Percentiles rank a stretch among this genome's conserved stretches.
Evolutionary conservation across 495 filamentous ascomycete species (phyloP).

Genomic region (Rusavskia elegans): DNA sequence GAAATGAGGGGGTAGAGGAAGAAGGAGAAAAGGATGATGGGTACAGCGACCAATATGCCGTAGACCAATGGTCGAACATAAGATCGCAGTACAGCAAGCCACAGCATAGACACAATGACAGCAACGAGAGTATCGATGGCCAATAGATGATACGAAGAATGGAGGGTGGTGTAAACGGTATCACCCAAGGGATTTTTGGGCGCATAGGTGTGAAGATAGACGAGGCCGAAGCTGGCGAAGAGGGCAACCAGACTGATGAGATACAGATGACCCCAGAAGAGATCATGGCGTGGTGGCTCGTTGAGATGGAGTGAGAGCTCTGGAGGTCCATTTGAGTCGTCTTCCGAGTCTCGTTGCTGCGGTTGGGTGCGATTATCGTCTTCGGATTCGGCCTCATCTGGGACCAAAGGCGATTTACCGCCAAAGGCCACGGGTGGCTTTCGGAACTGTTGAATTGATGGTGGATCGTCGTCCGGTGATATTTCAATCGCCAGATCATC

Average conservation of each 20-base stretch:
- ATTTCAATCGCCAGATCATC: constrained; percentile 41
- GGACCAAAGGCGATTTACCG: constrained; percentile 23
- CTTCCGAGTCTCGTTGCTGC: constrained; percentile 24
- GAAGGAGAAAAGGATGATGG: constrained; percentile 70
- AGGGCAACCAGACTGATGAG: constrained; percentile 68
- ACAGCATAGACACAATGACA: constrained; percentile 69
- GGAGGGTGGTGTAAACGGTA: constrained; percentile 83
- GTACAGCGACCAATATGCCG: constrained; percentile 66
- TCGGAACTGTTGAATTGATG: constrained; percentile 73
- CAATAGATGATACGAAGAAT: constrained; percentile 73
- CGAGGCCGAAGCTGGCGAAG: constrained; percentile 72
- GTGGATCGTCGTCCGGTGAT: constrained; percentile 51
- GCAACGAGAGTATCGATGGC: constrained; percentile 85
- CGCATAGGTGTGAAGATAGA: constrained; percentile 70
- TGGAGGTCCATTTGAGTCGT: constrained; percentile 28
- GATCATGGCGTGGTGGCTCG: constrained; percentile 55
- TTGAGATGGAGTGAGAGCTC: constrained; percentile 26
- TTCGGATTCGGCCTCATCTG: constrained; percentile 31
- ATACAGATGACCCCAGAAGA: constrained; percentile 84
- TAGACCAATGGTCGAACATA: constrained; percentile 71
- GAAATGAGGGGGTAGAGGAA: constrained; percentile 82
- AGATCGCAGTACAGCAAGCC: constrained; percentile 75
- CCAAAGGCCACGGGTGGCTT: constrained; percentile 27
- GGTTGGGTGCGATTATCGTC: constrained; percentile 20
- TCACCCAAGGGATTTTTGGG: constrained; percentile 63